Evolutionary conservation across 78 protist species (phyloP).

Genomic region (Thecamonas trahens): DNA sequence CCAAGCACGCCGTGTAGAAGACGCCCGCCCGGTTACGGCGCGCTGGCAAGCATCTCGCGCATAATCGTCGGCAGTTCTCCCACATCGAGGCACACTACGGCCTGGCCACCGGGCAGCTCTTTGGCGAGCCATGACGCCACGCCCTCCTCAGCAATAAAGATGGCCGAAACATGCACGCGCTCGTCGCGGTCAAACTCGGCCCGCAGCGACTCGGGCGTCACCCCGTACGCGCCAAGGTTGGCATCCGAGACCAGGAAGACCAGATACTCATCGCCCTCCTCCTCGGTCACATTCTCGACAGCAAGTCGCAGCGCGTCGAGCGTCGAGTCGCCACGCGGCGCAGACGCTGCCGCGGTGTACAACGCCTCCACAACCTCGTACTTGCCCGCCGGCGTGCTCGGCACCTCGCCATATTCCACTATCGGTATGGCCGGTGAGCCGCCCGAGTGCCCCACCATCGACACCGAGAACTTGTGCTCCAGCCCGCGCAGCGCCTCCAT

Average conservation of each 20-base stretch:
- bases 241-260: constrained; percentile 68
- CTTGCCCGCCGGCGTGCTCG: not conserved
- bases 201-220: constrained; percentile 4
- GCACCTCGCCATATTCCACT: constrained; percentile 41
- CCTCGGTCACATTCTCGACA: not conserved
- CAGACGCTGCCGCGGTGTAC: constrained; percentile 56
- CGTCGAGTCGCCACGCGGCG: constrained; percentile 58
- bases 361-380: constrained; percentile 6
- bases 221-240: constrained; percentile 55
- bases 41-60: too few species aligned
- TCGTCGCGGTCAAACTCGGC: not conserved
- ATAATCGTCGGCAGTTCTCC: too few species aligned
- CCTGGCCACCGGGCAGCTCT: too few species aligned
- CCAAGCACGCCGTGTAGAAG: too few species aligned
- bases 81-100: too few species aligned
- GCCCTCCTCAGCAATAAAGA: constrained; percentile 66
- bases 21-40: too few species aligned
- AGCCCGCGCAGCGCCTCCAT: constrained; percentile 40
- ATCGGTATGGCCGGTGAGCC: constrained; percentile 25
- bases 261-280: constrained; percentile 49
- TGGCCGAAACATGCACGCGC: constrained; percentile 36
- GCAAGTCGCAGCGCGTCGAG: constrained; percentile 28
- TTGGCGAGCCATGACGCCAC: too few species aligned
- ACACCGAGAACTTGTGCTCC: constrained; percentile 41
- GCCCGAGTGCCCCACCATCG: constrained; percentile 70